Conservation (phyloP, 768 basidiomycete genomes). For the Rhizopogon sp. region DNA sequence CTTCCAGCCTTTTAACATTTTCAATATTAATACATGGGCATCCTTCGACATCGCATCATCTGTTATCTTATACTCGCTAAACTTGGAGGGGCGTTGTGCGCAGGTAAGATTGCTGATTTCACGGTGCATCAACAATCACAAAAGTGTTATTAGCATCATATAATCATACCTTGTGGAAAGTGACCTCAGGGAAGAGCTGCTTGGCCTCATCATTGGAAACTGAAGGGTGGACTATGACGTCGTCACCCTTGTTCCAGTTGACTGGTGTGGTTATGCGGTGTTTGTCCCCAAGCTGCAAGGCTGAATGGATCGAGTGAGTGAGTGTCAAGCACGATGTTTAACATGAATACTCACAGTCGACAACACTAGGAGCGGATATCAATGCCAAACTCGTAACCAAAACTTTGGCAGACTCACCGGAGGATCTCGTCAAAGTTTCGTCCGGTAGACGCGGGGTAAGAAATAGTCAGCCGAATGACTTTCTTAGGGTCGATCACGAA, state of each 20-base stretch:
- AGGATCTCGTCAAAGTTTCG: constrained; percentile 83
- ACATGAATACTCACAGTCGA: constrained; percentile 55
- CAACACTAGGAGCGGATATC: constrained; percentile 38
- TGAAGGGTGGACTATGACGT: constrained; percentile 87
- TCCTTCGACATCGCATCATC: neutral
- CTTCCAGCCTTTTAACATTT: no score
- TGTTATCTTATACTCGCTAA: constrained; percentile 8
- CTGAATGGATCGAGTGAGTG: constrained; percentile 19
- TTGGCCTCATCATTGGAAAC: constrained; percentile 88
- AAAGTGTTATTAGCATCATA: neutral
- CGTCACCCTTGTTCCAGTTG: constrained; percentile 92
- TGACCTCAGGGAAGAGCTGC: constrained; percentile 82
- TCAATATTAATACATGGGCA: neutral
- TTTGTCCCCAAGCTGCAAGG: constrained; percentile 89
- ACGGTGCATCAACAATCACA: constrained; percentile 1
- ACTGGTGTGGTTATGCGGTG: constrained; percentile 84
- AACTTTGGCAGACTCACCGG: constrained; percentile 29
- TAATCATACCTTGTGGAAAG: constrained; percentile 64
- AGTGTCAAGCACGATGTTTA: neutral
- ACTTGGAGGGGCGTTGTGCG: constrained; percentile 63
- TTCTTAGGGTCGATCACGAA: constrained; percentile 98
- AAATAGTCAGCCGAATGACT: constrained; percentile 81
- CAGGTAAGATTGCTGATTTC: constrained; percentile 66
- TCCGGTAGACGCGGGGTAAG: constrained; percentile 95
- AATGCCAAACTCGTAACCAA: constrained; percentile 6